Conservation (phyloP, 441 rosid genomes). For the Melastoma candidum region DNA sequence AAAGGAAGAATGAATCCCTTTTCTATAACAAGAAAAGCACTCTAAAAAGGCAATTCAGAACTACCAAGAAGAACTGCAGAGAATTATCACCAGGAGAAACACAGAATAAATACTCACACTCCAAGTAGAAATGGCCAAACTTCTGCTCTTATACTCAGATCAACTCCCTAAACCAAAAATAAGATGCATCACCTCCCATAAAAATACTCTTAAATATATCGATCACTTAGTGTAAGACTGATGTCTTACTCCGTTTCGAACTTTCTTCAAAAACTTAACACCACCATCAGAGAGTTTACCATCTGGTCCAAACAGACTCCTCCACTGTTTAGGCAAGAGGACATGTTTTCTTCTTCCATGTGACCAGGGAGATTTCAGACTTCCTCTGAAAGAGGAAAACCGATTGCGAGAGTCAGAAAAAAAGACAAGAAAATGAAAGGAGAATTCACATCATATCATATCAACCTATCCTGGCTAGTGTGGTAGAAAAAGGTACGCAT, state of each 20-base stretch:
- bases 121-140: too few species aligned
- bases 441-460: neutral
- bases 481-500: too few species aligned
- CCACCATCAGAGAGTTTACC: conserved; percentile 73
- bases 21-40: too few species aligned
- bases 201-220: conserved; percentile 2
- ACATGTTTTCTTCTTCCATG: conserved; percentile 71
- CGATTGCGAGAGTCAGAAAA: conserved; percentile 1
- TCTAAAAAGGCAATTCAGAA: too few species aligned
- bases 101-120: too few species aligned
- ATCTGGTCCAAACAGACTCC: conserved; percentile 49
- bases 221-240: neutral
- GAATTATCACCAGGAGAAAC: too few species aligned
- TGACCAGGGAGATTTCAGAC: conserved; percentile 86
- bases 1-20: too few species aligned
- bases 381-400: conserved; percentile 36
- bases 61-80: too few species aligned
- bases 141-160: too few species aligned
- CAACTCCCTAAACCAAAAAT: too few species aligned
- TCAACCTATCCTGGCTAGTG: too few species aligned
- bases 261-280: conserved; percentile 73
- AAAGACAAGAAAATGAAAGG: conserved; percentile 3
- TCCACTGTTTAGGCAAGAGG: conserved; percentile 71
- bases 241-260: conserved; percentile 72
- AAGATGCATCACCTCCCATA: neutral